Base-by-base conservation (phyloP, 768 basidiomycete genomes). In the Hericium rajendrae region DNA sequence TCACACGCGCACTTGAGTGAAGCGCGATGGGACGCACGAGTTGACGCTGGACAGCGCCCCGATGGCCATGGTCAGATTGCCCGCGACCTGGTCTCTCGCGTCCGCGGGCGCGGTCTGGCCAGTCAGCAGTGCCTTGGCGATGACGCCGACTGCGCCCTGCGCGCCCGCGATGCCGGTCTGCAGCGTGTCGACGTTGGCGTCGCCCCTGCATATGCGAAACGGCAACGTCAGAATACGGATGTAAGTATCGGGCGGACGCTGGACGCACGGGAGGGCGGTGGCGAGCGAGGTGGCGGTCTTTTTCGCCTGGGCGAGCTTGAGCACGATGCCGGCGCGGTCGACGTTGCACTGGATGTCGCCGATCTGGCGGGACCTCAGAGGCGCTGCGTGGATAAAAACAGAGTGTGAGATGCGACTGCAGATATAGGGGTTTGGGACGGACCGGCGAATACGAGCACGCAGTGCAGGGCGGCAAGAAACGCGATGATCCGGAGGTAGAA, bases 341-440 rank as follows among this genome's bases (percentile, higher is more conserved):
- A 69, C 24, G 63, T 72, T 72, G 66, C 71, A 72, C 39, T 64
- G 55, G 11, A 72, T 48, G 62, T 67, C 59, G 32, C 71, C 71
- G 24, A 70, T 53, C 60, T 70, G 69, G 48, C 71, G 71, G 11
- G 24, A 3, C 10, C 20, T 15, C 5, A 53, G 38, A 3, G 51
- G 51, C 51, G 24, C 51, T 53, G 8, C 10, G 18, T 24, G 49
- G 22, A 22, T 2, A 22, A 2, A 22, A 22, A 20, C 22, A 13
- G 22, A 10, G 8, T 4, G 49, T 10, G 49, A 15, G 28, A n/a
- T 15, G 49, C 49, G 49, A 15, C 8, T 24, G 43, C 43, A 6
- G 1, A 46, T 46, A 16, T 16, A 46, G 9, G 28, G 28, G 28
- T 1, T 22, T 22, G 28, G 4, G 4, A 8, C 28, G 28, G 4